Conservation (phyloP, 2,329 filamentous ascomycete species). For the Biscogniauxia marginata region DNA sequence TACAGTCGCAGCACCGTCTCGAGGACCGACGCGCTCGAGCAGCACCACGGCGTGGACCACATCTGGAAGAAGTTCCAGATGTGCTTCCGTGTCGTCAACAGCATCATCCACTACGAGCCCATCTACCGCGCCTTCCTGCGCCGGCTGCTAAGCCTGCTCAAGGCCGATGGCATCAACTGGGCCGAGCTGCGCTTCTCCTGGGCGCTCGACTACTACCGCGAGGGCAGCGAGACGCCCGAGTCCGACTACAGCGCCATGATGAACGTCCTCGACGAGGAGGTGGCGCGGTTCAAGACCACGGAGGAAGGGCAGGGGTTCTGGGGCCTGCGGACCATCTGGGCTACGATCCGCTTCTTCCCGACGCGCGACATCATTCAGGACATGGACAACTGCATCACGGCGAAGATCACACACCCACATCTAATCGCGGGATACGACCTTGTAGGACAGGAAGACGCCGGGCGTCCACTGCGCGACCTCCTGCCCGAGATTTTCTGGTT, state of each 20-base stretch:
- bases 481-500: constrained; percentile 92
- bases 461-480: constrained; percentile 72
- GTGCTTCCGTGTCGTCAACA: constrained; percentile 71
- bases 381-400: constrained; percentile 85
- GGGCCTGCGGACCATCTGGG: constrained; percentile 85
- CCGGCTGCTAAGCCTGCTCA: constrained; percentile 66
- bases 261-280: constrained; percentile 71
- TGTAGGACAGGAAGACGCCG: constrained; percentile 82
- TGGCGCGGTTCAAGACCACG: constrained; percentile 70
- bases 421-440: constrained; percentile 86
- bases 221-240: constrained; percentile 65
- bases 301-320: constrained; percentile 75
- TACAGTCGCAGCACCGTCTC: constrained; percentile 71
- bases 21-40: constrained; percentile 68
- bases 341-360: constrained; percentile 62
- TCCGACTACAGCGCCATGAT: constrained; percentile 69
- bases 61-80: constrained; percentile 81
- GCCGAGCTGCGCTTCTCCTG: constrained; percentile 78
- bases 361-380: constrained; percentile 68
- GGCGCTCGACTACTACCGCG: constrained; percentile 64
- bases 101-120: constrained; percentile 84
- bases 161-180: constrained; percentile 82
- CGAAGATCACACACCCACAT: constrained; percentile 76
- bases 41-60: constrained; percentile 79
- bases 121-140: constrained; percentile 77